Percentiles rank a stretch among this genome's conserved stretches.
phyloP scores from a whole-genome alignment of 805 yeast species.

The Pichia manshurica region DNA sequence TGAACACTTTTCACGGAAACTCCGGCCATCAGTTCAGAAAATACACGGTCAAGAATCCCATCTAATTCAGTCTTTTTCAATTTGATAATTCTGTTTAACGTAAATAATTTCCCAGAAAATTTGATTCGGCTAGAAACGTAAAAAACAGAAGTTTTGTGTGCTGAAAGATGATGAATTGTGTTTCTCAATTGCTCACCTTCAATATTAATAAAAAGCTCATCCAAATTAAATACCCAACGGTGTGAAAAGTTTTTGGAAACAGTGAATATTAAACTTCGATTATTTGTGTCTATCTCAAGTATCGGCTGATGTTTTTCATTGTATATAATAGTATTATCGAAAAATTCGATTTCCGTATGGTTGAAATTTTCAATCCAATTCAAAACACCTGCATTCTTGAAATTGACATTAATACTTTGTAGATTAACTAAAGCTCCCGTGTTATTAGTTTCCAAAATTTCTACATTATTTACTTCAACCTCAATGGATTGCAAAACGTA shows the following conservation, averaged over 20 bases:
- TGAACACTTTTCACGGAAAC: background rate
- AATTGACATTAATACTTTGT: background rate
- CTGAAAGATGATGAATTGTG: background rate
- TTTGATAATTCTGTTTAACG: constrained; percentile 2
- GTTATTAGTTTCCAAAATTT: background rate
- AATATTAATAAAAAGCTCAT: background rate
- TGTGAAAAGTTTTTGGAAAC: background rate
- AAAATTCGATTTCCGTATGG: background rate
- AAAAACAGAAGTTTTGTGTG: too few species aligned
- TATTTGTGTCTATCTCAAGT: background rate
- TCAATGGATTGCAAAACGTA: background rate
- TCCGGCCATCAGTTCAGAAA: background rate
- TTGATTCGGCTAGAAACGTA: background rate
- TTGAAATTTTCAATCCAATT: constrained; percentile 1
- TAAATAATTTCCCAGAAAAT: background rate
- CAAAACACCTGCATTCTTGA: background rate
- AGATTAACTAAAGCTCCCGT: background rate
- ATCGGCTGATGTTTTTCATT: background rate
- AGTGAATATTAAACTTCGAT: background rate
- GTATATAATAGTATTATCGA: background rate
- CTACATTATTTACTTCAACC: background rate
- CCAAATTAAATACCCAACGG: constrained; percentile 2
- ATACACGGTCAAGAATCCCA: background rate
- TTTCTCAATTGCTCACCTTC: background rate
- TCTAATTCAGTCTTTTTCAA: background rate